These are phyloP conservation scores for Streptanthus diversifolius DNA, from an alignment of 345 rosid genomes.

Conservation along the genomic window DNA sequence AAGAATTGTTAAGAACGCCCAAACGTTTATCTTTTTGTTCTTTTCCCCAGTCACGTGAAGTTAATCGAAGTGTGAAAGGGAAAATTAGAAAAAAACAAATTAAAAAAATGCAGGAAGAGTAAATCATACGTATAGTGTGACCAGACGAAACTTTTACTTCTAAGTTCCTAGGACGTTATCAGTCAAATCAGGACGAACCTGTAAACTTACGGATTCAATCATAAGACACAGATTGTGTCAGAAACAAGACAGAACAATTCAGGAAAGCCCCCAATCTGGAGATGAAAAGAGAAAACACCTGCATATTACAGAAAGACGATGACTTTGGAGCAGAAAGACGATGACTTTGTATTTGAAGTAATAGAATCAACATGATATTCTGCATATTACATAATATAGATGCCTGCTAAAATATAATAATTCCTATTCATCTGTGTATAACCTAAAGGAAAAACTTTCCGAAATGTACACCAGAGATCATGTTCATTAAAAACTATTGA, in stretches of 20 bases:
- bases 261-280: not conserved
- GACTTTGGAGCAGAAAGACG: no score
- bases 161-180: no score
- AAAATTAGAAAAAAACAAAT: not conserved
- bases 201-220: not conserved
- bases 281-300: not conserved
- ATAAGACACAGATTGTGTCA: not conserved
- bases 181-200: not conserved
- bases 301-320: not conserved
- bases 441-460: conserved; percentile 22
- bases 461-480: conserved; percentile 33
- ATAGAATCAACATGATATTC: not conserved
- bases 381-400: conserved; percentile 3
- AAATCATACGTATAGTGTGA: not conserved
- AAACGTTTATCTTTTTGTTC: not conserved
- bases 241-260: not conserved
- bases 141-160: not conserved
- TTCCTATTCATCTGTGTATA: conserved; percentile 28
- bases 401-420: not conserved
- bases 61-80: not conserved
- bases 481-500: not conserved
- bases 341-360: conserved; percentile 18
- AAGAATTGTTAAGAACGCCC: not conserved
- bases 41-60: not conserved
- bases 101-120: conserved; percentile 1